Evolutionary conservation across 345 rosid genomes (phyloP).

Genomic region (Hibiscus mutabilis): DNA sequence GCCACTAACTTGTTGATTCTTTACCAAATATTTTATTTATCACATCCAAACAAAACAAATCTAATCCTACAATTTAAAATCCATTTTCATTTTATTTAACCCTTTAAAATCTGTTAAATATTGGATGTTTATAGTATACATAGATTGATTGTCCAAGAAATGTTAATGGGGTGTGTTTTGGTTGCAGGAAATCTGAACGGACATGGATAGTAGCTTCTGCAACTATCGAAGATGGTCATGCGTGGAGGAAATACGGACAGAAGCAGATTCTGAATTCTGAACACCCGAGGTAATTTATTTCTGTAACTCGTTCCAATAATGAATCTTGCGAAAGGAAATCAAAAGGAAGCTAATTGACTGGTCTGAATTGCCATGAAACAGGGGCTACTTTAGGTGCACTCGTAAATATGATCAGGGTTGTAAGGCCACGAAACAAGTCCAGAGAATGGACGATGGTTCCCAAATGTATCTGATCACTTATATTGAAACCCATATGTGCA

Average conservation of each 20-base stretch:
- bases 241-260: constrained; percentile 95
- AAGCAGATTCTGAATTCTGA: constrained; percentile 61
- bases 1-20: too few relatives aligned
- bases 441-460: constrained; percentile 44
- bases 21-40: too few relatives aligned
- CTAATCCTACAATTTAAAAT: too few relatives aligned
- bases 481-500: constrained; percentile 61
- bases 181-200: constrained; percentile 41
- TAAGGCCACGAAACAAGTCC: constrained; percentile 76
- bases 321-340: too few relatives aligned
- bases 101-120: too few relatives aligned
- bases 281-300: constrained; percentile 48
- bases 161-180: neutral
- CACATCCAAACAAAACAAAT: too few relatives aligned
- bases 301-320: neutral
- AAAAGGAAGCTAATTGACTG: too few relatives aligned
- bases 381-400: constrained; percentile 86
- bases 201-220: constrained; percentile 31
- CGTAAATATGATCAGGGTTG: constrained; percentile 64
- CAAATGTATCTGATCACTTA: constrained; percentile 44
- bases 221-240: constrained; percentile 37
- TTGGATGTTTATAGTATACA: neutral
- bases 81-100: too few relatives aligned
- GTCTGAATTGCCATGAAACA: constrained; percentile 19
- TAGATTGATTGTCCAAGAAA: neutral